Base-by-base conservation (phyloP, 2,329 filamentous ascomycete species). In the Ambrosiella beaveri region DNA sequence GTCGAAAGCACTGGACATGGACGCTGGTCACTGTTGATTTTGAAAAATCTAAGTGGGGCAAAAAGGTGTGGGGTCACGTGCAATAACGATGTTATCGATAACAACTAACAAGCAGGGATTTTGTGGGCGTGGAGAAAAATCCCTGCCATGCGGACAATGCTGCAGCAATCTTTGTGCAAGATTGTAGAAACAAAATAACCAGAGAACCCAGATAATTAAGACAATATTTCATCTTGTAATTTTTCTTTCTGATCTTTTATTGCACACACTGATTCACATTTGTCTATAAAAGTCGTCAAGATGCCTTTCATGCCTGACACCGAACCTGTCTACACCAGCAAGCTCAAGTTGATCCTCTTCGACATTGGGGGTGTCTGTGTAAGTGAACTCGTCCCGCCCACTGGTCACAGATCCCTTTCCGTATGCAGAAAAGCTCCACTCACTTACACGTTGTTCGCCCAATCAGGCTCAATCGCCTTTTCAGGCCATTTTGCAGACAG, bases 321-420 rank as follows among this genome's bases (percentile, higher is more conserved):
- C 44, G 7, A 47, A 17, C 9, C n/a, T 8, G n/a, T 17, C n/a
- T 47, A 27, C 27, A 27, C n/a, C 13, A 47, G 19, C 9, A 54
- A 49, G 59, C 86, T 86, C 37, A 85, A 86, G 64, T 86, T 87
- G 58, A 73, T 94, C 38, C 75, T 98, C 19, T 97, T 97, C 69
- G 93, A 98, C 71, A 93, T 98, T 64, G 93, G 93, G 44, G 93
- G 93, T 62, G 93, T 98, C 64, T 94, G 88, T 76, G 91, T 95
- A 84, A 76, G 88, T 82, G 61, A 56, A 19, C 53, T n/a, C 3
- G 19, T 59, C 17, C 12, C 27, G 35, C 27, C 55, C 19, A 51
- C 57, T 36, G 35, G 44, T 7, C 17, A 27, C 11, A 59, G 27
- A 50, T 44, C 40, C 45, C 58, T 44, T 59, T 54, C 13, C 9